phyloP scores from a whole-genome alignment of 768 basidiomycete genomes.

The Royoungia palumana region DNA sequence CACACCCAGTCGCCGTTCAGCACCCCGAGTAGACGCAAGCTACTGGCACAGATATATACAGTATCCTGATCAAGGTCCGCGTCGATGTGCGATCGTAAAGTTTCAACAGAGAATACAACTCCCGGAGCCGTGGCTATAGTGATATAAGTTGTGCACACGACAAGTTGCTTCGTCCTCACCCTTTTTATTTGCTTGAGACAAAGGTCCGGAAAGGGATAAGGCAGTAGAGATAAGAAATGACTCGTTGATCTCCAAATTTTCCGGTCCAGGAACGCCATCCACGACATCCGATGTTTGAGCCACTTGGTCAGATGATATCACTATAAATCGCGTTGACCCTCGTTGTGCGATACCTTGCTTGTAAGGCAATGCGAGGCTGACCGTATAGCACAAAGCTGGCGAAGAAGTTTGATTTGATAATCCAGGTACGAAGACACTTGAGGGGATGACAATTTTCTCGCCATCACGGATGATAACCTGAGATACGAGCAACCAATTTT shows the following conservation, averaged over 20 bases:
- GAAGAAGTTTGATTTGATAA: conserved; percentile 6
- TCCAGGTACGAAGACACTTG: conserved; percentile 15
- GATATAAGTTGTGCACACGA: neutral
- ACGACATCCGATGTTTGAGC: conserved; percentile 2
- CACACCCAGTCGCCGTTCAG: conserved; percentile 79
- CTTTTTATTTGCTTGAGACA: conserved; percentile 3
- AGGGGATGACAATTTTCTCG: conserved; percentile 34
- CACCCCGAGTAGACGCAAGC: conserved; percentile 62
- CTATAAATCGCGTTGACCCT: conserved; percentile 51
- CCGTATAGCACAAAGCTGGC: conserved; percentile 37
- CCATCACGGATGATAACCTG: conserved; percentile 53
- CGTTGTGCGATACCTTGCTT: conserved; percentile 60
- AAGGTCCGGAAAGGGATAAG: conserved; percentile 23
- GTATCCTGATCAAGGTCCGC: conserved; percentile 47
- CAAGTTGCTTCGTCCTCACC: conserved; percentile 3
- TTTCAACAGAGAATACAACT: conserved; percentile 25
- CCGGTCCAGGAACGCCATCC: conserved; percentile 23
- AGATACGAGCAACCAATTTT: conserved; percentile 42
- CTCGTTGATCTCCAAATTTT: conserved; percentile 67
- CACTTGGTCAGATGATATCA: conserved; percentile 35
- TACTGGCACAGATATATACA: conserved; percentile 59
- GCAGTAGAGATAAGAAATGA: conserved; percentile 61
- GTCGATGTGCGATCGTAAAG: conserved; percentile 35
- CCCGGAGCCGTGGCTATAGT: conserved; percentile 2
- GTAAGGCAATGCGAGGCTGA: conserved; percentile 67